Conservation (phyloP, 1,284 basidiomycete species). For the Malassezia slooffiae region DNA sequence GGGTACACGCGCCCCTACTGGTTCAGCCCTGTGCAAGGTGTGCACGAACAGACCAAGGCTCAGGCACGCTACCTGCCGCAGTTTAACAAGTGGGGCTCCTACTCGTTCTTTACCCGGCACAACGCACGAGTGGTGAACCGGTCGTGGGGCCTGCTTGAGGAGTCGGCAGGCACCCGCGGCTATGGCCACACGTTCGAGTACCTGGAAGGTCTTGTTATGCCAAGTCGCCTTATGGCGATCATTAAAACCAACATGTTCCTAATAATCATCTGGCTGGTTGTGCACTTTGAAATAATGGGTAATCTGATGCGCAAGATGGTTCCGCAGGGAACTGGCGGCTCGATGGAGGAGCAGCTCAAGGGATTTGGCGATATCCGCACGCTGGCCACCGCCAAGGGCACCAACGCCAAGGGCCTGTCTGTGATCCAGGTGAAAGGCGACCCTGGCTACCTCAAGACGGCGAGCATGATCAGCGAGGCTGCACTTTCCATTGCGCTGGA, state of each 20-base stretch:
- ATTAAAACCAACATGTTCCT: constrained; percentile 3
- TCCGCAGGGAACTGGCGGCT: constrained; percentile 9
- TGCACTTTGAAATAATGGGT: neutral
- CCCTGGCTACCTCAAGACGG: constrained; percentile 63
- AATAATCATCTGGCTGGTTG: constrained; percentile 6
- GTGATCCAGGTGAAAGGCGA: constrained; percentile 62
- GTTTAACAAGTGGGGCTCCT: constrained; percentile 52
- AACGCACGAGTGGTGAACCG: constrained; percentile 67
- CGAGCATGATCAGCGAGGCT: constrained; percentile 63
- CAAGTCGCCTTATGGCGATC: constrained; percentile 21
- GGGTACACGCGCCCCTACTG: constrained; percentile 54
- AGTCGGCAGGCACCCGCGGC: constrained; percentile 23
- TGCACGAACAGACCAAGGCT: constrained; percentile 48
- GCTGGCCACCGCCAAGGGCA: constrained; percentile 50
- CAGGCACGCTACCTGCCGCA: constrained; percentile 52
- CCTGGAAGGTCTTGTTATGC: constrained; percentile 57
- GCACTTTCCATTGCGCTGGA: constrained; percentile 60
- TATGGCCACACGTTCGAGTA: constrained; percentile 57
- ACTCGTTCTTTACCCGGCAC: constrained; percentile 56
- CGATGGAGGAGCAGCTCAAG: constrained; percentile 12
- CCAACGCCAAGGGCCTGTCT: constrained; percentile 52
- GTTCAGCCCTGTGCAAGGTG: constrained; percentile 11
- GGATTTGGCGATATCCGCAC: constrained; percentile 13
- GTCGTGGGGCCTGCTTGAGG: constrained; percentile 62
- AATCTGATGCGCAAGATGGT: neutral